A percentile compares a stretch with the other conserved stretches of the same genome.
Conservation (phyloP, 768 basidiomycete genomes). For the Leccinum subgranulosum region DNA sequence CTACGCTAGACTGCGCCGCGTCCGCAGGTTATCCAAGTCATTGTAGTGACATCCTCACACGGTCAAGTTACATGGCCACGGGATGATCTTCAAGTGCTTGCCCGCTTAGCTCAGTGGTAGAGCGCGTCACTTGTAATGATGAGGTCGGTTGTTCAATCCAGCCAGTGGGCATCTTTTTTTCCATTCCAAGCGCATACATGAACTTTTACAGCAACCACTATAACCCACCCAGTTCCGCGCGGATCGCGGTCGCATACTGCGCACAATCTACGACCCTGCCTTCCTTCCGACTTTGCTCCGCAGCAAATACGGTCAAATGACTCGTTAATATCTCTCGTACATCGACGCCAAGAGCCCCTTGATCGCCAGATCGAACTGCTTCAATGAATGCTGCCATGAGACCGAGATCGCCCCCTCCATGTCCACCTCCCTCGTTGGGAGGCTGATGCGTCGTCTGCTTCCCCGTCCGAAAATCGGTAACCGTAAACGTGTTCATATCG, state of each 20-base stretch:
- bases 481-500: conserved; percentile 72
- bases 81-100: conserved; percentile 27
- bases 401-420: neutral
- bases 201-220: conserved; percentile 14
- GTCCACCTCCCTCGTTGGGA: conserved; percentile 31
- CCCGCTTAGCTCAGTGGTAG: conserved; percentile 13
- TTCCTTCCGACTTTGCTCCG: conserved; percentile 42
- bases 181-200: no score
- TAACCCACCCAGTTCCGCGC: conserved; percentile 43
- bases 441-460: conserved; percentile 46
- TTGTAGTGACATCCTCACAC: no score
- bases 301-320: neutral
- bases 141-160: conserved; percentile 47
- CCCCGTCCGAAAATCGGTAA: conserved; percentile 70
- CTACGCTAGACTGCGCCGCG: neutral
- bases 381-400: neutral
- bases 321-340: neutral
- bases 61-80: neutral
- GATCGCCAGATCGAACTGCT: neutral
- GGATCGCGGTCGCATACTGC: conserved; percentile 57
- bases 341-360: neutral
- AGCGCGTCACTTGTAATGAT: conserved; percentile 31
- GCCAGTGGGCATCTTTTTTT: conserved; percentile 35
- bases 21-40: neutral
- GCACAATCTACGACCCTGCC: conserved; percentile 72